Evolutionary conservation across 352 stramenopile species (phyloP).

Genomic region (Phytophthora idaei): DNA sequence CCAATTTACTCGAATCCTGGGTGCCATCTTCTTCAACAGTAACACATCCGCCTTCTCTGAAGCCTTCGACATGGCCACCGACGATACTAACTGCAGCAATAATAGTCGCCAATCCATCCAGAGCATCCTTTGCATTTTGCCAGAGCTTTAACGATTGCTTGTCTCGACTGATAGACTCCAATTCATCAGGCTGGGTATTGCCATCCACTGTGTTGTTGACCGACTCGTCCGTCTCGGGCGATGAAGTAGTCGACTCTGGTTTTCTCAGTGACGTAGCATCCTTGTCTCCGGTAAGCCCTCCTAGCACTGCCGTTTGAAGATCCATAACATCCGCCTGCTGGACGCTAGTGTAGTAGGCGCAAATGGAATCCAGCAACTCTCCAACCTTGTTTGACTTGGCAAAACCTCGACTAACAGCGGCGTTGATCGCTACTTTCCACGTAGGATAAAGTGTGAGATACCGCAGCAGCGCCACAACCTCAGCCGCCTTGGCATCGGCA

Average conservation of each 20-base stretch:
- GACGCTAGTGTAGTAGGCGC: slow-evolving; percentile 67
- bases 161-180: slow-evolving; percentile 44
- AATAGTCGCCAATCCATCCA: slow-evolving; percentile 61
- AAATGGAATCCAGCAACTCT: slow-evolving; percentile 69
- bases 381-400: slow-evolving; percentile 51
- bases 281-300: slow-evolving; percentile 4
- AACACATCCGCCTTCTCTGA: slow-evolving; percentile 69
- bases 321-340: slow-evolving; percentile 15
- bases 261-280: slow-evolving; percentile 44
- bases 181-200: slow-evolving; percentile 25
- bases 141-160: slow-evolving; percentile 73
- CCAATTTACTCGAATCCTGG: slow-evolving; percentile 23
- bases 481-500: slow-evolving; percentile 60
- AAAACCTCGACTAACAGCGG: slow-evolving; percentile 59
- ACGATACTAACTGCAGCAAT: slow-evolving; percentile 75
- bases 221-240: slow-evolving; percentile 65
- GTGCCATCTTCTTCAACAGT: slow-evolving; percentile 56
- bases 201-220: slow-evolving; percentile 17
- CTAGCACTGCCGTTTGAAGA: slow-evolving; percentile 5
- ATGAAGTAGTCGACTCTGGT: slow-evolving; percentile 57
- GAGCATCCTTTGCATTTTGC: slow-evolving; percentile 78
- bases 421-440: slow-evolving; percentile 83
- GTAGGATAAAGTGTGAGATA: slow-evolving; percentile 80
- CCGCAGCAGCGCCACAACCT: slow-evolving; percentile 66
- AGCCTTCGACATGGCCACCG: slow-evolving; percentile 71